Conservation (phyloP, 1,284 basidiomycete species). For the Leccinum pallidistipes region DNA sequence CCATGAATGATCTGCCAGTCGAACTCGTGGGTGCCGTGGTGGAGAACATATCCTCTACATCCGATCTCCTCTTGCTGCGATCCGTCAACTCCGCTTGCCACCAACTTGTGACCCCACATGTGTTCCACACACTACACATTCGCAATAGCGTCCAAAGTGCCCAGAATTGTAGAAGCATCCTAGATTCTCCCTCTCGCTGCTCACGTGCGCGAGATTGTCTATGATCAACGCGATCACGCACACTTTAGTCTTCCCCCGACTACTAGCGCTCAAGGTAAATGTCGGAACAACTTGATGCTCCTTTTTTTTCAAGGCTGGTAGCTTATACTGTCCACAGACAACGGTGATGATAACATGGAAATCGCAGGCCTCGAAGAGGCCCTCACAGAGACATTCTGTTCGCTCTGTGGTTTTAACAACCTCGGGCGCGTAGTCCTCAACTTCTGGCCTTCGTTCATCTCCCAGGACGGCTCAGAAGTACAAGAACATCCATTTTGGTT, state of each 20-base stretch:
- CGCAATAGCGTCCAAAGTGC: slow-evolving; percentile 30
- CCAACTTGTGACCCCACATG: slow-evolving; percentile 26
- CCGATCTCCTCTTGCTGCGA: too few species aligned
- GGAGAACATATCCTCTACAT: slow-evolving; percentile 11
- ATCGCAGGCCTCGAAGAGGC: neutral
- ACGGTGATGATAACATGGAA: neutral
- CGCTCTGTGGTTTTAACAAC: neutral
- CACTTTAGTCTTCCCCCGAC: neutral
- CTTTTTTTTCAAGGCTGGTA: neutral
- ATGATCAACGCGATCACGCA: slow-evolving; percentile 7
- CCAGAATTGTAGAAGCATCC: slow-evolving; percentile 24
- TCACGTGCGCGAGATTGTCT: slow-evolving; percentile 31
- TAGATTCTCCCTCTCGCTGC: slow-evolving; percentile 25
- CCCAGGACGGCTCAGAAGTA: slow-evolving; percentile 27
- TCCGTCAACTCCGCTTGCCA: neutral
- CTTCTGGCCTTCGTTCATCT: slow-evolving; percentile 34
- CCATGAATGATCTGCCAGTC: slow-evolving; percentile 30
- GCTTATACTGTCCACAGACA: neutral
- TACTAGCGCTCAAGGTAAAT: neutral
- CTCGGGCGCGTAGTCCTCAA: slow-evolving; percentile 23
- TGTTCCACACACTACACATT: slow-evolving; percentile 23
- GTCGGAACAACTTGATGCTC: too few species aligned
- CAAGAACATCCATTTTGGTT: slow-evolving; percentile 35
- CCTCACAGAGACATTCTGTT: neutral
- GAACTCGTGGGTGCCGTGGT: slow-evolving; percentile 29